Base-by-base conservation (phyloP, 768 basidiomycete genomes). In the Pseudohyphozyma bogoriensis region DNA sequence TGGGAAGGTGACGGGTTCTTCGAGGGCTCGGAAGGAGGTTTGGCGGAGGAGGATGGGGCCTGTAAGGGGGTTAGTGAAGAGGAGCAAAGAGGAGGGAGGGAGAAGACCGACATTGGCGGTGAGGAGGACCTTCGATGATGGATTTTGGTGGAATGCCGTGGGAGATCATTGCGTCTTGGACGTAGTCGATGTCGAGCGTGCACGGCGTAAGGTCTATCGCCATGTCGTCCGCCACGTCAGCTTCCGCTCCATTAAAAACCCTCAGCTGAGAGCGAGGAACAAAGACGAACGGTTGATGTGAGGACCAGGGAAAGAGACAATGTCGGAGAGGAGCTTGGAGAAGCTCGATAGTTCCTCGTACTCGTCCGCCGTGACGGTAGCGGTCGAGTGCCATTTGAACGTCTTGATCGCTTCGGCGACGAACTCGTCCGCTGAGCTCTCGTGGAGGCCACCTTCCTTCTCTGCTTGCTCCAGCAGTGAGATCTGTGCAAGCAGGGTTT, bases 91-190 rank as follows among this genome's bases (percentile, higher is more conserved):
- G n/a, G n/a, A n/a, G n/a, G n/a, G n/a, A n/a, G n/a, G n/a, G n/a
- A n/a, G n/a, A n/a, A n/a, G n/a, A n/a, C n/a, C n/a, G n/a, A n/a
- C n/a, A 70, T 4, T 50, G 28, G 28, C 67, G 62, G 13, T 49
- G 55, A 3, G 72, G 72, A 22, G 72, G 72, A 18, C 72, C 70
- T 50, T 73, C 72, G 40, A 73, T 73, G 58, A 70, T 65, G 44
- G 67, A 61, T 60, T 73, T 73, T 4, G 72, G 67, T 8, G 67
- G 62, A 46, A 73, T 73, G 0, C n/a, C n/a, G n/a, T 69, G 64
- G 31, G 54, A 61, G 26, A 56, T 60, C 72, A 73, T 73, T 6
- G 65, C 50, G 20, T 46, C 53, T 53, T 73, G 71, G 24, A 70
- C 72, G 18, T 65, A 60, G 53, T 73, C 72, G 29, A 73, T 73